These are phyloP conservation scores for Ustilago trichophora DNA, from an alignment of 1,284 basidiomycete genomes.

Conservation along the genomic window DNA sequence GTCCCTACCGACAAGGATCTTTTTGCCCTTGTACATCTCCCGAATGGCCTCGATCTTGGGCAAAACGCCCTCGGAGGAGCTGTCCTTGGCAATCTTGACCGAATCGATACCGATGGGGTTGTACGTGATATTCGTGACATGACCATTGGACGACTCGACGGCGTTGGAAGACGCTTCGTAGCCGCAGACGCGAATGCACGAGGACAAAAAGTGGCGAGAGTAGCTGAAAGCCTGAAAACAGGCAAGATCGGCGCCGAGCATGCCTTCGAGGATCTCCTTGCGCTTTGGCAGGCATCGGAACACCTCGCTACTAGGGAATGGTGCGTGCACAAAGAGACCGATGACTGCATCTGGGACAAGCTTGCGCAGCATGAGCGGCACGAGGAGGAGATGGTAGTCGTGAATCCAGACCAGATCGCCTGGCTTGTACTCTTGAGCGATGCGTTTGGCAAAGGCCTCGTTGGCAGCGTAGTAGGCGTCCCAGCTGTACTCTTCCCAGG, in stretches of 20 bases:
- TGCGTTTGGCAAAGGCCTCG: slow-evolving; percentile 80
- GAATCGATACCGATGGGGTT: slow-evolving; percentile 98
- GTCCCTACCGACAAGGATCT: slow-evolving; percentile 98
- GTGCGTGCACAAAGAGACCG: slow-evolving; percentile 95
- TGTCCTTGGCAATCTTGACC: slow-evolving; percentile 84
- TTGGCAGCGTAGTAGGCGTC: slow-evolving; percentile 86
- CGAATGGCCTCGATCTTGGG: slow-evolving; percentile 88
- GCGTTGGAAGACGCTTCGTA: slow-evolving; percentile 81
- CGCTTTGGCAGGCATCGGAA: slow-evolving; percentile 88
- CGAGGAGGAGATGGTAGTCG: slow-evolving; percentile 84
- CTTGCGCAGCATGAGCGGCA: slow-evolving; percentile 84
- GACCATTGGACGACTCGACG: slow-evolving; percentile 90
- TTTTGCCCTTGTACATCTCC: slow-evolving; percentile 91
- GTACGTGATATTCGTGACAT: slow-evolving; percentile 83
- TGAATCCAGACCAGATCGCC: slow-evolving; percentile 78
- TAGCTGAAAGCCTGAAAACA: slow-evolving; percentile 98
- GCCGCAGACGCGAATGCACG: slow-evolving; percentile 94
- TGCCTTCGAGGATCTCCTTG: slow-evolving; percentile 93
- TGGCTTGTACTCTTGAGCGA: slow-evolving; percentile 79
- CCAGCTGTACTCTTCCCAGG: slow-evolving; percentile 80
- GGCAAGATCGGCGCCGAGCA: slow-evolving; percentile 95
- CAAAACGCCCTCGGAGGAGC: slow-evolving; percentile 79
- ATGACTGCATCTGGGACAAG: slow-evolving; percentile 78
- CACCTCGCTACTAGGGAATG: slow-evolving; percentile 95
- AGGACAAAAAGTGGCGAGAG: slow-evolving; percentile 91